A percentile compares a stretch with the other conserved stretches of the same genome.
Conservation (phyloP, 2,329 filamentous ascomycete species). For the Cadophora sp. region DNA sequence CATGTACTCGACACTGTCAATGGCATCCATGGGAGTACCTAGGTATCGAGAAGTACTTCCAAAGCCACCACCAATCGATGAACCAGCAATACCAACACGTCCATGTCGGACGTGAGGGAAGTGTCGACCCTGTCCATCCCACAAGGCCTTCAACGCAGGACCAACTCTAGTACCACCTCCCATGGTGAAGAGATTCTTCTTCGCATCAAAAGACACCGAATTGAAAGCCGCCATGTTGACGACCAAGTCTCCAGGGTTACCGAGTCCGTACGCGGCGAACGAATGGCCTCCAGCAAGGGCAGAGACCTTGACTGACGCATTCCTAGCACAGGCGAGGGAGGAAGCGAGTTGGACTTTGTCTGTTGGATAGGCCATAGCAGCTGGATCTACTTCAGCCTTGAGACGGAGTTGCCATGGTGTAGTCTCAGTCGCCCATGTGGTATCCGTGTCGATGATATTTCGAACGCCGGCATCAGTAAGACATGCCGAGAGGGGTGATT, state of each 20-base stretch:
- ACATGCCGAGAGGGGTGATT: constrained; percentile 17
- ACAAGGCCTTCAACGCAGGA: constrained; percentile 22
- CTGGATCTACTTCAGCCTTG: constrained; percentile 19
- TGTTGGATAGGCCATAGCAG: constrained; percentile 21
- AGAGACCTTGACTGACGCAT: constrained; percentile 24
- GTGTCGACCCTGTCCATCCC: constrained; percentile 25
- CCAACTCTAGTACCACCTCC: constrained; percentile 28
- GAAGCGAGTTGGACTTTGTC: constrained; percentile 20
- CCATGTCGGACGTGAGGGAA: constrained; percentile 30
- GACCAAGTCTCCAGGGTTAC: constrained; percentile 27
- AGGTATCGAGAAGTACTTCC: constrained; percentile 25
- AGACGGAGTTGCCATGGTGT: constrained; percentile 29
- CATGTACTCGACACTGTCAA: constrained; percentile 29
- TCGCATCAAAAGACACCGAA: constrained; percentile 17
- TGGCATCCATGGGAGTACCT: constrained; percentile 29
- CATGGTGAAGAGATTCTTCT: constrained; percentile 22
- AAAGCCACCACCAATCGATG: constrained; percentile 30
- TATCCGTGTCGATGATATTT: constrained; percentile 10
- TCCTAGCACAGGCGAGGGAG: constrained; percentile 24
- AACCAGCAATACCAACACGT: constrained; percentile 25
- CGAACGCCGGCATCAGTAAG: constrained; percentile 23
- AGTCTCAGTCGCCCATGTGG: constrained; percentile 20
- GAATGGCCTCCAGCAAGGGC: constrained; percentile 28
- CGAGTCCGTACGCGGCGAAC: constrained; percentile 27
- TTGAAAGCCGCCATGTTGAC: constrained; percentile 29